phyloP scores from a whole-genome alignment of 352 stramenopile species.

The Pythium rhizo-oryzae region DNA sequence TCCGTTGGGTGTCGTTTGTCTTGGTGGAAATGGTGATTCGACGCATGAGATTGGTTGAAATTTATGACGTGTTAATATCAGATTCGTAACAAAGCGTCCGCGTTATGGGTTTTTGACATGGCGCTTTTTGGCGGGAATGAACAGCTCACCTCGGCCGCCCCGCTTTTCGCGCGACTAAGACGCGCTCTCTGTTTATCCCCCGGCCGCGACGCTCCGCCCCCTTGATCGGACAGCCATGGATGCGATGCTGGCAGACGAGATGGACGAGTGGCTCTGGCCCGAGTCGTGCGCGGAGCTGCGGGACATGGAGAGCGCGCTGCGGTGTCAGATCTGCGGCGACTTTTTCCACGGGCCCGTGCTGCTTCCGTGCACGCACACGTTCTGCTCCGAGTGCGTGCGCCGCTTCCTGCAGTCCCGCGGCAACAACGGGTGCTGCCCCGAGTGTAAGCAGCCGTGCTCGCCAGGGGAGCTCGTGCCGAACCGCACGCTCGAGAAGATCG shows the following conservation, averaged over 20 bases:
- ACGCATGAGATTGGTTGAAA: slow-evolving; percentile 26
- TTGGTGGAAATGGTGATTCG: neutral
- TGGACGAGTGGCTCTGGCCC: slow-evolving; percentile 85
- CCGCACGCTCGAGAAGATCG: slow-evolving; percentile 72
- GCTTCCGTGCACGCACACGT: slow-evolving; percentile 78
- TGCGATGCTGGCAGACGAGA: slow-evolving; percentile 27
- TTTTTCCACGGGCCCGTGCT: slow-evolving; percentile 84
- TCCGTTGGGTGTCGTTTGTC: neutral
- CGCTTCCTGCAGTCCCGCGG: slow-evolving; percentile 76
- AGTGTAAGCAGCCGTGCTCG: slow-evolving; percentile 75
- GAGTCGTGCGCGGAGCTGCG: slow-evolving; percentile 53
- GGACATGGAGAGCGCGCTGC: slow-evolving; percentile 74
- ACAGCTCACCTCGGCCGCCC: slow-evolving; percentile 15
- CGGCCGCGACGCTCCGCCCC: neutral
- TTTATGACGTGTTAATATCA: neutral
- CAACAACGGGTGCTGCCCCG: slow-evolving; percentile 71
- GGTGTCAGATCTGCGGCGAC: slow-evolving; percentile 84
- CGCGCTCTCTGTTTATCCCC: neutral
- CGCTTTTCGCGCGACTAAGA: slow-evolving; percentile 9
- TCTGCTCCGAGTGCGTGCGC: slow-evolving; percentile 85
- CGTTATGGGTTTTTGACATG: neutral
- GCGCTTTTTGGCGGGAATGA: slow-evolving; percentile 29
- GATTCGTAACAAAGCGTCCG: slow-evolving; percentile 21
- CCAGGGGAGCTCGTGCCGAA: slow-evolving; percentile 68
- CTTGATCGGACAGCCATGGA: neutral